Conservation (phyloP, 768 basidiomycete species). For the Sporobolomyces roseus region DNA sequence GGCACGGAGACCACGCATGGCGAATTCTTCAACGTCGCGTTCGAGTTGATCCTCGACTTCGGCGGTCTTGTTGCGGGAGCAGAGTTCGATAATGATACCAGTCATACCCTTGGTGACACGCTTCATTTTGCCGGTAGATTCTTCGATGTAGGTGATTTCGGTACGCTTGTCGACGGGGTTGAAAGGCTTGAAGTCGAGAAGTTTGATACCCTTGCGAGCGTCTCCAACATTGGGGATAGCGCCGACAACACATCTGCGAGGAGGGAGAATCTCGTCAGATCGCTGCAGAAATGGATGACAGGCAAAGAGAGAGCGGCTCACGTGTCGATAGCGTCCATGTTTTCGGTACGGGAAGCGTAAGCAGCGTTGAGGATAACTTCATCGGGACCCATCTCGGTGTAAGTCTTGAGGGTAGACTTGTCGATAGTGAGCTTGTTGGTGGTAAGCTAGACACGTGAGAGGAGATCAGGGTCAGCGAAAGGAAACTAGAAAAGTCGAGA, state of each 20-base stretch:
- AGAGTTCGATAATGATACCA: conserved; percentile 91
- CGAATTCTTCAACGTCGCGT: conserved; percentile 93
- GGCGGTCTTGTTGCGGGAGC: conserved; percentile 93
- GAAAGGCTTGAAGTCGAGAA: conserved; percentile 98
- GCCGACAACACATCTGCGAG: conserved; percentile 64
- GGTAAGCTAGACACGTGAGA: conserved; percentile 58
- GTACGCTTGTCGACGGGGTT: conserved; percentile 99
- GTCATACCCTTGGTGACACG: conserved; percentile 99
- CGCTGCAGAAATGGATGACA: background rate
- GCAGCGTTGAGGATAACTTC: conserved; percentile 90
- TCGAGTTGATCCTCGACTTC: conserved; percentile 87
- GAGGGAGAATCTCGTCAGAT: background rate
- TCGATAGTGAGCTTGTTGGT: conserved; percentile 99
- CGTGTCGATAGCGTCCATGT: conserved; percentile 93
- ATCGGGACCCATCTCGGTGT: conserved; percentile 79
- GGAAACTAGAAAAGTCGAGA: background rate
- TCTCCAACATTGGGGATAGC: conserved; percentile 67
- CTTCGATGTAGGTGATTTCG: conserved; percentile 94
- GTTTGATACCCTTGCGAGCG: conserved; percentile 88
- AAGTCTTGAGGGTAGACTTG: conserved; percentile 81
- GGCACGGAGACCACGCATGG: conserved; percentile 91
- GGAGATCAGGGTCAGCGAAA: background rate
- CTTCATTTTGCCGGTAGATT: conserved; percentile 90
- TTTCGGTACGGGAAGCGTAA: conserved; percentile 96
- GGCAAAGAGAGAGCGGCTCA: conserved; percentile 6